Base-by-base conservation (phyloP, 768 basidiomycete species). In the Serendipita indica region DNA sequence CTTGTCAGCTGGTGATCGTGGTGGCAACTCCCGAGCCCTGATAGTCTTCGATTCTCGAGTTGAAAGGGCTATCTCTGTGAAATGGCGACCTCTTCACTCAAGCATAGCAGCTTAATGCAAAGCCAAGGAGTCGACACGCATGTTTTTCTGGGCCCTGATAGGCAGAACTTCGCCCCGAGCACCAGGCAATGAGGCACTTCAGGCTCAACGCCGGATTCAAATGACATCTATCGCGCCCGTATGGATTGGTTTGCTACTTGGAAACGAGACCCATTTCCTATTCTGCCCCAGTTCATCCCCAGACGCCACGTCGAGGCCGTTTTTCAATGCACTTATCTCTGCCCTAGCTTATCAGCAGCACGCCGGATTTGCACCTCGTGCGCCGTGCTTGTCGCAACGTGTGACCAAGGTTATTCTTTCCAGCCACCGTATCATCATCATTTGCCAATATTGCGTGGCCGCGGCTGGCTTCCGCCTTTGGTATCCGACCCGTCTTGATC, bases 131-230 rank as follows among this genome's bases (percentile, higher is more conserved):
- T n/a, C n/a, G n/a, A n/a, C n/a, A n/a, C n/a, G n/a, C n/a, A n/a
- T n/a, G n/a, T n/a, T n/a, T n/a, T n/a, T n/a, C n/a, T n/a, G n/a
- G n/a, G n/a, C 6, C 27, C 27, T n/a, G 41, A 43, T 43, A 43
- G 41, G 41, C 41, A 43, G 41, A 43, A 43, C 41, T n/a, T 43
- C 41, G 41, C 41, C 6, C 41, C 41, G 41, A 43, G 41, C 41
- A n/a, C 7, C 41, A 43, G 41, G 41, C 41, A 43, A 43, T 25
- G 18, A n/a, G n/a, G 18, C 41, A 43, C 27, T 43, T 37, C 41
- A 7, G 18, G 41, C 18, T 25, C 18, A 18, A 43, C 5, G 16
- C 41, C 41, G 16, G 41, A 6, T 43, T 43, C 6, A 18, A 10
- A n/a, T n/a, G 18, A 43, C 41, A 43, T n/a, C 27, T 25, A 43